phyloP scores from a whole-genome alignment of 2,329 filamentous ascomycete genomes.

The Ophiocordyceps robertsii region DNA sequence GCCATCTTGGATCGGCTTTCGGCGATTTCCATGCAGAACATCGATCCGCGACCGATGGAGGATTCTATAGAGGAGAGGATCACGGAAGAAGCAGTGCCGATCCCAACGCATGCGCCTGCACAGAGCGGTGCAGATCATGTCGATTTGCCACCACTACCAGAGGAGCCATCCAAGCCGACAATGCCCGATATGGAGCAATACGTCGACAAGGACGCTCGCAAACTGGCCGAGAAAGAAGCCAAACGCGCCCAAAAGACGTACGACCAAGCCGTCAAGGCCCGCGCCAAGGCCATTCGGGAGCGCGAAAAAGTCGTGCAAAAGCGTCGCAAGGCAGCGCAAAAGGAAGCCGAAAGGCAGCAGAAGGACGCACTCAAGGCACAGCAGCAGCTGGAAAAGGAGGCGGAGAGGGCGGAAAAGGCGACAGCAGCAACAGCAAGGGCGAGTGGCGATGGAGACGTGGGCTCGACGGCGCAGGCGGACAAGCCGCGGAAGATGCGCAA shows the following conservation, averaged over 20 bases:
- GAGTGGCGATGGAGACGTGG: background rate
- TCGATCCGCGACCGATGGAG: background rate
- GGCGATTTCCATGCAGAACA: background rate
- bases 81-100: background rate
- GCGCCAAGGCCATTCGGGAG: conserved; percentile 49
- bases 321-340: conserved; percentile 29
- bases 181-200: conserved; percentile 40
- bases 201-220: conserved; percentile 50
- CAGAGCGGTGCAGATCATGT: conserved; percentile 2
- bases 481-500: conserved; percentile 44
- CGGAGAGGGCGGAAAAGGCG: conserved; percentile 13
- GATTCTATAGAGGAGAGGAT: background rate
- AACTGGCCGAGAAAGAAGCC: conserved; percentile 56
- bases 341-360: conserved; percentile 24
- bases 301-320: conserved; percentile 47
- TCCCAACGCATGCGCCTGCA: no score
- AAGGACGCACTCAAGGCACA: conserved; percentile 27
- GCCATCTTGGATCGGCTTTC: background rate
- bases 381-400: conserved; percentile 15
- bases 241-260: conserved; percentile 50
- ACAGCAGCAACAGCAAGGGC: conserved; percentile 9
- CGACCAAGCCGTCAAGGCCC: conserved; percentile 52
- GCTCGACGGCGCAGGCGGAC: background rate
- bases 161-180: conserved; percentile 35
- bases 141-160: conserved; percentile 28